Evolutionary conservation across 441 rosid genomes (phyloP).

Genomic region (Sinapis alba): DNA sequence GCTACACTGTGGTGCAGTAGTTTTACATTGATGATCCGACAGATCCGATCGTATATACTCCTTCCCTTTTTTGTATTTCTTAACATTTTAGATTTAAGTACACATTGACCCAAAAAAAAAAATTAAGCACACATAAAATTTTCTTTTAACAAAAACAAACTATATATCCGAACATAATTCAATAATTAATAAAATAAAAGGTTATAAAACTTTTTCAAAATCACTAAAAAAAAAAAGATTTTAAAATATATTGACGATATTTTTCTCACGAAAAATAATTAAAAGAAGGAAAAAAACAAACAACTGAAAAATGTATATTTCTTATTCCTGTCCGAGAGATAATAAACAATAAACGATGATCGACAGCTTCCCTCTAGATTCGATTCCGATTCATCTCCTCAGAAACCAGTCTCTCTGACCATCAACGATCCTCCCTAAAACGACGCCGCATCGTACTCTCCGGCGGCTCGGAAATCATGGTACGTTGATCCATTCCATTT

Average conservation of each 20-base stretch:
- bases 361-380: constrained; percentile 7
- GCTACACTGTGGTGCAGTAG: neutral
- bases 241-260: no score
- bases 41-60: neutral
- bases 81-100: neutral
- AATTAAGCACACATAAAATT: no score
- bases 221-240: no score
- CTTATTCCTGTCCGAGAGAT: neutral
- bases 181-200: no score
- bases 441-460: constrained; percentile 32
- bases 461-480: constrained; percentile 38
- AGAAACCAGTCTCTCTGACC: constrained; percentile 24
- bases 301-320: neutral
- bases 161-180: no score
- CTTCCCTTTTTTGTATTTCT: neutral
- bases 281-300: neutral
- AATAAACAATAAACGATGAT: constrained; percentile 20
- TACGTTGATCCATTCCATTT: constrained; percentile 24
- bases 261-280: neutral
- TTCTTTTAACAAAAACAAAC: no score
- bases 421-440: neutral
- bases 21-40: neutral
- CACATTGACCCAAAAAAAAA: no score
- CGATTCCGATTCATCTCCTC: constrained; percentile 31
- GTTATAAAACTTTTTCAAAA: no score